Evolutionary conservation across 176 grass and related monocot genomes (phyloP), one percentile per base, ranked within the genome.

Genomic region (Alopecurus myosuroides): DNA sequence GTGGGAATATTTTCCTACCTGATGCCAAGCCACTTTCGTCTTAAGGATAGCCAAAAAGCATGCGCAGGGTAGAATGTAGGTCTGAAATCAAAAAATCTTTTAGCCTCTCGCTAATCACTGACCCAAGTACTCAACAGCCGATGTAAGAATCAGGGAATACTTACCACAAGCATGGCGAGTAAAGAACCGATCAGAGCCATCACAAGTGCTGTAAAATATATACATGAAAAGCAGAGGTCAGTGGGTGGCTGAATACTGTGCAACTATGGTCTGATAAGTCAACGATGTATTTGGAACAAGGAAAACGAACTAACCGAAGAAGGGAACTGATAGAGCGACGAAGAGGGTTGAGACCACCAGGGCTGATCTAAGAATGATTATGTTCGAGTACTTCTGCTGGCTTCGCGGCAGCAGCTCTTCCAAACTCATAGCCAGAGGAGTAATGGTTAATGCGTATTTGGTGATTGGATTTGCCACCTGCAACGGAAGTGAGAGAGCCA

Each of bases 401-500:
- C 88, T 89, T 77, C 77, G 83, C 39, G 91, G 91, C 69, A 98
- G 81, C 83, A 98, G 68, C 64, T 95, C 96, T 73, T 98, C 96
- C 77, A 98, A 94, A 92, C 93, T 94, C 93, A 95, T 82, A 20
- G 96, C 91, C 77, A 98, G 45, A 2, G 93, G 93, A 34, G 70
- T 94, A 45, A 98, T 85, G 34, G 93, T 94, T 66, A 95, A 94
- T 19, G 96, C 96, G 88, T 98, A 98, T 98, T 95, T 98, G 26
- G 93, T 92, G 76, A 98, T 92, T 49, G 93, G 97, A 86, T 98
- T 98, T 74, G 94, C 97, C 81, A 98, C 93, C 93, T 95, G 89
- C 83, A 92, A 84, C 7, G 70, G 78, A 84, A 26, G 17, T 40
- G 19, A 25, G n/a, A 64, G 56, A 65, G 18, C 2, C 19, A 63